These are phyloP conservation scores for Cymodocea nodosa DNA, from an alignment of 116 monocot species.

Conservation along the genomic window DNA sequence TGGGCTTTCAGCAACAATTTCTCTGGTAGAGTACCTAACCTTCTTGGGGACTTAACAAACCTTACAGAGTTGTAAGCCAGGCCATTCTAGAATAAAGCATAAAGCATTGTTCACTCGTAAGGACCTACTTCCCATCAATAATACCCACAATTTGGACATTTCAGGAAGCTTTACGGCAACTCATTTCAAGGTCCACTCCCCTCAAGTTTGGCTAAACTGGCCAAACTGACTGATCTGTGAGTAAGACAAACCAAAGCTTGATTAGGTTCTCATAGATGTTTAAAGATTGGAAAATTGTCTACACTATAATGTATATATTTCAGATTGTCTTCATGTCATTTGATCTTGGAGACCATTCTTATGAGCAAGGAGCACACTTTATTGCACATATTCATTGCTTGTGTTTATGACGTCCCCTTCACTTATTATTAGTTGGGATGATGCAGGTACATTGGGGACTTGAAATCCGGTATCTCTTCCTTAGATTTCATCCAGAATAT, in stretches of 20 bases:
- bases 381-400: too few relatives aligned
- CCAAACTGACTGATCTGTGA: constrained; percentile 39
- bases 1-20: constrained; percentile 18
- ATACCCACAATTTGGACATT: not conserved
- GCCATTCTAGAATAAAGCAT: too few relatives aligned
- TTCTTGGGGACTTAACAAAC: not conserved
- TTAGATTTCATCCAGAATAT: constrained; percentile 49
- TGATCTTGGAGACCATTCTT: too few relatives aligned
- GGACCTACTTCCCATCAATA: not conserved
- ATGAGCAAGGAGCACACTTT: too few relatives aligned
- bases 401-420: too few relatives aligned
- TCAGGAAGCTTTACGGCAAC: constrained; percentile 71
- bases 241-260: not conserved
- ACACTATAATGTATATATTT: too few relatives aligned
- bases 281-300: too few relatives aligned
- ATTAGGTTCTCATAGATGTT: too few relatives aligned
- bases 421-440: not conserved
- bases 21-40: constrained; percentile 9
- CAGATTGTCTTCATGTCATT: too few relatives aligned
- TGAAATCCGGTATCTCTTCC: constrained; percentile 48
- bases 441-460: constrained; percentile 60
- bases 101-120: too few relatives aligned
- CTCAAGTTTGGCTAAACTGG: constrained; percentile 39
- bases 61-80: not conserved
- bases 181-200: constrained; percentile 82